Base-by-base conservation (phyloP, 192 early-diverging fungal species). In the Linnemannia schmuckeri region DNA sequence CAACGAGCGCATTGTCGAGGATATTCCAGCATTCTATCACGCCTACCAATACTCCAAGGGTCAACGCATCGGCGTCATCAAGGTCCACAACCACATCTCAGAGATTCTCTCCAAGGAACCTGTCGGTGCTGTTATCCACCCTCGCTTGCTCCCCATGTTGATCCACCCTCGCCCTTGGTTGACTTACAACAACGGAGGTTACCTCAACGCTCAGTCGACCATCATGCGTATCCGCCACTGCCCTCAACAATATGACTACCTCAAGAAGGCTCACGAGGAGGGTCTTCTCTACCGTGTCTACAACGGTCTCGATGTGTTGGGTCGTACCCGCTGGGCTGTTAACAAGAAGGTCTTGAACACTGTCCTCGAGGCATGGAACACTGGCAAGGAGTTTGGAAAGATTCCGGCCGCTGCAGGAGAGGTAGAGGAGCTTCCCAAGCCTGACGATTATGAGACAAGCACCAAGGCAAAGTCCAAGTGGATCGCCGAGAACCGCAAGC, bases 81-180 rank as follows among this genome's bases (percentile, higher is more conserved):
- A 88, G 41, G 88, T 94, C n/a, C 92, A 96, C 80, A 91, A 87
- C 71, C 87, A 88, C 17, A 91, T 98, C 61, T 89, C 93, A 7
- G 93, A 97, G 74, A 84, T 96, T 70, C 88, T 98, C 27, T 87
- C 92, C 38, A 83, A 75, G 30, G 92, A 94, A 47, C 90, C 92
- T 22, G 80, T 95, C 27, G 88, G 90, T 17, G 91, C 90, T 30
- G 89, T 90, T 15, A 84, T 97, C 20, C 92, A 93, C 55, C 95
- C 97, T 2, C 93, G 95, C 41, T 88, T 95, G n/a, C 89, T 99
- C 30, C 98, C 98, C 35, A 99, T 99, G 98, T 81, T 99, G 35
- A 95, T 99, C 17, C 94, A 93, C 40, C 98, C 98, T 72, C 94
- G 94, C 0, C 97, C 97, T 13, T 99, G 98, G 98, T 83, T 98